Conservation (phyloP, 2,329 filamentous ascomycete species). For the Fusarium neocosmosporiellum region DNA sequence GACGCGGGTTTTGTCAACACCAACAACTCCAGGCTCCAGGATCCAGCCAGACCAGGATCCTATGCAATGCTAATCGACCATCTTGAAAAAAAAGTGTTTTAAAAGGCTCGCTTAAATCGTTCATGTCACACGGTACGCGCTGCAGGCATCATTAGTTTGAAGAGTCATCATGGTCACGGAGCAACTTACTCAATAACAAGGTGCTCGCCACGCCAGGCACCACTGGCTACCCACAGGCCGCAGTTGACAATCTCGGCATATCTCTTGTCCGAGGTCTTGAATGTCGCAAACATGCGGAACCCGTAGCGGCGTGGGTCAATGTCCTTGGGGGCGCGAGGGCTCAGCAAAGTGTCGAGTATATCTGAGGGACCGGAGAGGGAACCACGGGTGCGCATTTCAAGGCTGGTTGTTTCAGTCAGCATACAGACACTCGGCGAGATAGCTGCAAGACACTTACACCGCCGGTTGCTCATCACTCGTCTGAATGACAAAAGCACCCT, state of each 20-base stretch:
- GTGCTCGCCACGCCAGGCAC: constrained; percentile 58
- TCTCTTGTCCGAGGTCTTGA: constrained; percentile 62
- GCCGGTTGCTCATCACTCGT: constrained; percentile 61
- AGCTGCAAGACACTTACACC: constrained; percentile 46
- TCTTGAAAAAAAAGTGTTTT: constrained; percentile 4
- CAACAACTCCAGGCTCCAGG: constrained; percentile 41
- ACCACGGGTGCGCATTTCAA: constrained; percentile 60
- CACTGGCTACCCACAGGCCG: constrained; percentile 62
- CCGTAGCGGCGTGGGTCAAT: constrained; percentile 58
- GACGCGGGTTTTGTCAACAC: constrained; percentile 20
- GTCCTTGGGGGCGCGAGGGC: constrained; percentile 50
- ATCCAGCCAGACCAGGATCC: constrained; percentile 27
- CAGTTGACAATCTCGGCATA: constrained; percentile 62
- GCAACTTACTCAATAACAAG: constrained; percentile 58
- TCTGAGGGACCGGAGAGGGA: constrained; percentile 60
- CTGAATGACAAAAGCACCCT: constrained; percentile 62
- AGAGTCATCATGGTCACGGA: neutral
- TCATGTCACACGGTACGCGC: constrained; percentile 50
- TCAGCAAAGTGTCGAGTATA: constrained; percentile 54
- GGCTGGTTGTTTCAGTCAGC: constrained; percentile 37
- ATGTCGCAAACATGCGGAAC: constrained; percentile 61
- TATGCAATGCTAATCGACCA: constrained; percentile 38
- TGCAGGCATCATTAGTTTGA: constrained; percentile 30
- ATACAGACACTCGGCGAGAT: neutral
- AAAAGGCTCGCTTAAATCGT: constrained; percentile 3